A percentile compares a stretch with the other conserved stretches of the same genome.
These are phyloP conservation scores for Botrytis fabae DNA, from an alignment of 2,329 filamentous ascomycete species.

Conservation along the genomic window DNA sequence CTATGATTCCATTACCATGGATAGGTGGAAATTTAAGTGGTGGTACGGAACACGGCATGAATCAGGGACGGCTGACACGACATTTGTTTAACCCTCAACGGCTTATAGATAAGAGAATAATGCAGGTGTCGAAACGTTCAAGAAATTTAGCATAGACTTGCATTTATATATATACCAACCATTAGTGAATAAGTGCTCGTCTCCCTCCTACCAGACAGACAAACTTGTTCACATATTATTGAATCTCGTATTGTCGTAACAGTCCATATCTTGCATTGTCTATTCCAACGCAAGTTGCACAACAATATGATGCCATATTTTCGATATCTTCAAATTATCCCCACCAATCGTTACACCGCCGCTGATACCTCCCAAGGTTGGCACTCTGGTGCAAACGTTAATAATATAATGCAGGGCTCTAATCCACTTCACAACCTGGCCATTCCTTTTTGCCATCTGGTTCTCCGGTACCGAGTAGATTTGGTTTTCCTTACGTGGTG, in stretches of 20 bases:
- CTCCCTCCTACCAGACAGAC: neutral
- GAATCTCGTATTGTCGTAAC: neutral
- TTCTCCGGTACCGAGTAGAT: neutral
- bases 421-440: neutral
- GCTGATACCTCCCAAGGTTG: neutral
- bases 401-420: neutral
- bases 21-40: neutral
- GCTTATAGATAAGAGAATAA: neutral
- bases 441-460: neutral
- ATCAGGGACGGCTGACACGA: neutral
- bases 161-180: neutral
- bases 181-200: neutral
- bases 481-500: conserved; percentile 8
- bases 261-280: neutral
- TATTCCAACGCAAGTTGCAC: neutral
- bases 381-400: neutral
- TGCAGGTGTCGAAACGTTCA: neutral
- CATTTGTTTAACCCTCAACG: neutral
- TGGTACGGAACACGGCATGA: neutral
- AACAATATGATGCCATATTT: neutral
- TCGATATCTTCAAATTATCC: neutral
- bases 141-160: neutral
- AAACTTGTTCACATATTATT: neutral
- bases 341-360: neutral
- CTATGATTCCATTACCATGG: neutral